Base-by-base conservation (phyloP, 495 filamentous ascomycete genomes). In the Penicillium ucsense region DNA sequence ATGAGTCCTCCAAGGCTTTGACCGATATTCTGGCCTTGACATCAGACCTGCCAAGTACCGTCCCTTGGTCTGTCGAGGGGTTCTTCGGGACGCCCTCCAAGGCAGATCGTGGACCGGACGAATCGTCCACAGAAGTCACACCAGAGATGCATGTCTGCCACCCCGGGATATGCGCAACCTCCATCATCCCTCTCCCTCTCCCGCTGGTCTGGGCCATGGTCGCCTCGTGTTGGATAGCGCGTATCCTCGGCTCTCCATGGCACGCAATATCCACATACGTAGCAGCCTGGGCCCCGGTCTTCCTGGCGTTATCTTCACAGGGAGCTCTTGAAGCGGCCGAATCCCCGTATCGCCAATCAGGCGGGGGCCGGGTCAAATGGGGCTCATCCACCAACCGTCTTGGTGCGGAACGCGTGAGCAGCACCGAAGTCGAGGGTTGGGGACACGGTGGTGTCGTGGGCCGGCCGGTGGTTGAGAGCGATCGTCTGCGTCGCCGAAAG, bases 161-260 rank as follows among this genome's bases (percentile, higher is more conserved):
- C 57, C 92, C 92, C 0, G 92, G 94, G 48, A 75, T 97, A 51
- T 89, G 87, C 54, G 81, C 76, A 31, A 94, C 92, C 0, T 71
- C 76, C 4, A 86, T 98, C 53, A 65, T 95, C 41, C 83, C 85
- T 1, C 74, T 96, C 35, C 66, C 74, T 47, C 63, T 72, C 28
- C 66, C 88, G 52, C 70, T 92, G 47, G 69, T 75, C 31, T 84
- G 77, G 62, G 70, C 71, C 51, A 84, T 82, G 76, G 67, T 81
- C 39, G 45, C 72, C 10, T 65, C 81, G 3, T 82, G 94, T 56
- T 89, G 82, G 63, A 43, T 86, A 35, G 81, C 81, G 8, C 84
- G 92, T 52, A 82, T 80, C 71, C 66, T 92, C 12, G 88, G 89
- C 27, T 91, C 86, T 3, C 87, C 88, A 30, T 97, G 89, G 89